Conservation (phyloP, 768 basidiomycete genomes). For the Mycena albidolilacea region DNA sequence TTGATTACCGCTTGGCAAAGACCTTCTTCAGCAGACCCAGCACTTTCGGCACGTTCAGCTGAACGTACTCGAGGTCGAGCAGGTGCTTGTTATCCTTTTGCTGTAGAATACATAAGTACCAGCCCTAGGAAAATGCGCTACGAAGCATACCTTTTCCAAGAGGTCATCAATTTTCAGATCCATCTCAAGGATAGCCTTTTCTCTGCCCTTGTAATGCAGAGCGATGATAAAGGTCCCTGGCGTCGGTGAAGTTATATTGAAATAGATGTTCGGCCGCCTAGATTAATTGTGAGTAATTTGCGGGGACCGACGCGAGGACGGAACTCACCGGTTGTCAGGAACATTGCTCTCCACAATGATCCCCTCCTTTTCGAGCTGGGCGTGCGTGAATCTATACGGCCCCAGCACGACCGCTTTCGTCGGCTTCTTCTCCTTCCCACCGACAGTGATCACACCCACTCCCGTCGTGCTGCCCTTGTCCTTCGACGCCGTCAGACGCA, state of each 20-base stretch:
- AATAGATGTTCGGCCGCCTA: conserved; percentile 98
- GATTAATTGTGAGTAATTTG: conserved; percentile 10
- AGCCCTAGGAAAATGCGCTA: not conserved
- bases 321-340: conserved; percentile 93
- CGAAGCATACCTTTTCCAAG: conserved; percentile 86
- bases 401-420: conserved; percentile 89
- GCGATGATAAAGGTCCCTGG: conserved; percentile 99
- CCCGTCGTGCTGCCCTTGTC: conserved; percentile 91
- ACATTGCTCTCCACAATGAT: conserved; percentile 99
- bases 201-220: conserved; percentile 97
- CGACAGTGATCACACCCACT: conserved; percentile 95
- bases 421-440: conserved; percentile 97
- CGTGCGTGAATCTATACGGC: conserved; percentile 98
- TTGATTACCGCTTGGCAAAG: conserved; percentile 84
- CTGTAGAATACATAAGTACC: conserved; percentile 56
- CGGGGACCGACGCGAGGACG: conserved; percentile 28
- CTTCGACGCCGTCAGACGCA: conserved; percentile 89
- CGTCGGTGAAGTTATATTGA: conserved; percentile 98
- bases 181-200: conserved; percentile 99
- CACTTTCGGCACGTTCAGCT: conserved; percentile 96
- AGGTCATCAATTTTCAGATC: conserved; percentile 99
- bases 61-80: conserved; percentile 97
- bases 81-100: conserved; percentile 99
- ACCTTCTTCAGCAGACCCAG: conserved; percentile 94
- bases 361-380: conserved; percentile 98